These are phyloP conservation scores for Mycocentrospora acerina DNA, from an alignment of 2,329 filamentous ascomycete species.

Conservation along the genomic window DNA sequence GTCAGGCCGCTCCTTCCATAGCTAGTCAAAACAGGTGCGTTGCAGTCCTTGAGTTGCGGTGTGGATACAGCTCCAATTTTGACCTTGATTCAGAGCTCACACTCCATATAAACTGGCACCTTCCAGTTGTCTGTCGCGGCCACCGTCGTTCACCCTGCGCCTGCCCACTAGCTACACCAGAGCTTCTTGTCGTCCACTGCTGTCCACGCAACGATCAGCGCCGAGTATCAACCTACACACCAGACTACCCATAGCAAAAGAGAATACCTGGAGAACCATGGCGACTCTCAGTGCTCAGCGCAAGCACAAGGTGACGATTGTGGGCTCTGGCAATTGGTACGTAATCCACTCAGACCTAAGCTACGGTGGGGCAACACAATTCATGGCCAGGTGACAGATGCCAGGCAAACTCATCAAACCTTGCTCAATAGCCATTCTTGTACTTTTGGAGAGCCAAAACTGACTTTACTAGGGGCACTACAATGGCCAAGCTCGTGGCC, in stretches of 20 bases:
- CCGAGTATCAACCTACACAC: conserved; percentile 8
- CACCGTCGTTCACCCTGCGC: conserved; percentile 11
- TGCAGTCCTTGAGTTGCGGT: conserved; percentile 22
- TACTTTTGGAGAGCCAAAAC: conserved; percentile 5
- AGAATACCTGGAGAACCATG: conserved; percentile 40
- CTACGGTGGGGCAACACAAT: too few species aligned
- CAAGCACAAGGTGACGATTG: conserved; percentile 89
- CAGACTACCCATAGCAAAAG: conserved; percentile 3
- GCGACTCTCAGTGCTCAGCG: conserved; percentile 56
- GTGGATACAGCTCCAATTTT: conserved; percentile 14
- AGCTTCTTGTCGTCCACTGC: conserved; percentile 17
- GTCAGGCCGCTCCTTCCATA: conserved; percentile 22
- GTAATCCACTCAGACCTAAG: conserved; percentile 17
- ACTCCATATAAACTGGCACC: conserved; percentile 29
- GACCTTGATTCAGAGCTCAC: conserved; percentile 8
- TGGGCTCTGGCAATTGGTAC: conserved; percentile 96
- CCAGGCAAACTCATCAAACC: too few species aligned
- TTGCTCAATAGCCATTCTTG: too few species aligned
- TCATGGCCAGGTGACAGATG: too few species aligned
- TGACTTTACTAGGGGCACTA: conserved; percentile 73
- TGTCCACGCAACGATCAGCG: conserved; percentile 7
- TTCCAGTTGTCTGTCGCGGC: conserved; percentile 11
- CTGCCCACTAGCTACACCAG: conserved; percentile 18
- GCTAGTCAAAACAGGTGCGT: conserved; percentile 18
- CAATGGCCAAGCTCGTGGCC: conserved; percentile 94